These are phyloP conservation scores for Globisporangium spiculum DNA, from an alignment of 352 stramenopile species.

Conservation along the genomic window DNA sequence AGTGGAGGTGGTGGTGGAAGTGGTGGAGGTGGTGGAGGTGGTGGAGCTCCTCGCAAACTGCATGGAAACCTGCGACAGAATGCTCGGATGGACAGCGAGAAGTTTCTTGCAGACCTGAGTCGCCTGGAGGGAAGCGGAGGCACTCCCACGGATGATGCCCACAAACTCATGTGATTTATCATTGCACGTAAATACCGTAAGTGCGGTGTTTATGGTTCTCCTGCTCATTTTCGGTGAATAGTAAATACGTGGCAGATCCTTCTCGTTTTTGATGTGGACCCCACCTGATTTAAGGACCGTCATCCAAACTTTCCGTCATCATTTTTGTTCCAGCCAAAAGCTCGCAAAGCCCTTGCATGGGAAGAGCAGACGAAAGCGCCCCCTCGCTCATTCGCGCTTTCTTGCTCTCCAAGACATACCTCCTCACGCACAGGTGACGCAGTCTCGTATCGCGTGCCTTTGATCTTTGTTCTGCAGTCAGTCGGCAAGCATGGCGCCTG, in stretches of 20 bases:
- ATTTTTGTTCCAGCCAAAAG: neutral
- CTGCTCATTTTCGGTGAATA: neutral
- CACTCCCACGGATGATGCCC: neutral
- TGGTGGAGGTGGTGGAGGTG: no score
- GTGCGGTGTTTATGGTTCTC: no score
- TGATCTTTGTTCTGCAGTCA: neutral
- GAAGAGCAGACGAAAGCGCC: no score
- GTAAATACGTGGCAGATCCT: neutral
- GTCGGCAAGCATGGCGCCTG: slow-evolving; percentile 2
- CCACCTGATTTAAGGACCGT: neutral
- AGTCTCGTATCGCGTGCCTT: neutral
- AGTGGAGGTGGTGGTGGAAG: no score
- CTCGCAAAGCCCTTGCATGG: no score
- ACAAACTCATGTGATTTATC: neutral
- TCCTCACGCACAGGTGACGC: no score
- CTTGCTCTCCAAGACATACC: neutral
- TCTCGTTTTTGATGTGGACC: neutral
- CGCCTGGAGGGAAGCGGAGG: neutral
- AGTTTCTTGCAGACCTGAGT: slow-evolving; percentile 13
- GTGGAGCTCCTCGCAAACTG: neutral
- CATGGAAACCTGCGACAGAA: neutral
- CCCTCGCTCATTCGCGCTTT: neutral
- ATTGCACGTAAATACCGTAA: no score
- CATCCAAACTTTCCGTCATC: neutral
- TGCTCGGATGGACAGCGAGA: slow-evolving; percentile 13